Evolutionary conservation across 345 rosid species (phyloP), one percentile per base, ranked within the genome.

Genomic region (Euphorbia peplus): DNA sequence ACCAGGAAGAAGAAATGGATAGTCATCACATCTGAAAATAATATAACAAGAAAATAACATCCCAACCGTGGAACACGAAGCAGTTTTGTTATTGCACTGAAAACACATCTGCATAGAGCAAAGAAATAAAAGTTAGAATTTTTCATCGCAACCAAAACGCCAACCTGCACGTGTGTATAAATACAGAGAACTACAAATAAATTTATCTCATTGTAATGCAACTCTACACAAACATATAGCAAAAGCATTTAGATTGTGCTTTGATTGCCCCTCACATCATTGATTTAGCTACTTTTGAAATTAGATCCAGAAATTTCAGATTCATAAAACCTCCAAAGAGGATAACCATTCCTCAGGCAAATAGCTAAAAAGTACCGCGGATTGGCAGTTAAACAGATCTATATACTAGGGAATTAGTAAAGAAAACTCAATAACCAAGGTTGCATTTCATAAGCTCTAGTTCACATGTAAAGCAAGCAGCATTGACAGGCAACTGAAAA

Each of bases 1-100:
- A 93, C 98, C 96, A 93, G 87, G 81, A 90, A 93, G 87, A 93
- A 90, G 80, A 93, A 93, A 79, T 91, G 98, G 68, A 93, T 84
- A 53, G 98, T 91, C 97, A 93, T 93, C 80, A 89, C 83, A 55
- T 93, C 98, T 16, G 97, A 89, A 80, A 89, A 83, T 44, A 93
- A 77, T 69, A 93, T 91, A 29, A 93, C 97, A 14, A 93, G 91
- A 85, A 93, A 93, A 83, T 91, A 93, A 78, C 93, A 89, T 75
- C 98, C 98, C 71, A 92, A 73, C 65, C 92, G 86, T 22, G 96
- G 92, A 75, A 93, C 81, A 73, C 66, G 77, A 29, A 83, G 85
- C 62, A 93, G 77, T 71, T 91, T 91, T 66, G 97, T 85, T 75
- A 89, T 81, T 62, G 98, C 97, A 81, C 97, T 93, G 79, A 93